A percentile compares a stretch with the other conserved stretches of the same genome.
These are phyloP conservation scores for Amphichorda felina DNA, from an alignment of 2,329 filamentous ascomycete species.

Conservation along the genomic window DNA sequence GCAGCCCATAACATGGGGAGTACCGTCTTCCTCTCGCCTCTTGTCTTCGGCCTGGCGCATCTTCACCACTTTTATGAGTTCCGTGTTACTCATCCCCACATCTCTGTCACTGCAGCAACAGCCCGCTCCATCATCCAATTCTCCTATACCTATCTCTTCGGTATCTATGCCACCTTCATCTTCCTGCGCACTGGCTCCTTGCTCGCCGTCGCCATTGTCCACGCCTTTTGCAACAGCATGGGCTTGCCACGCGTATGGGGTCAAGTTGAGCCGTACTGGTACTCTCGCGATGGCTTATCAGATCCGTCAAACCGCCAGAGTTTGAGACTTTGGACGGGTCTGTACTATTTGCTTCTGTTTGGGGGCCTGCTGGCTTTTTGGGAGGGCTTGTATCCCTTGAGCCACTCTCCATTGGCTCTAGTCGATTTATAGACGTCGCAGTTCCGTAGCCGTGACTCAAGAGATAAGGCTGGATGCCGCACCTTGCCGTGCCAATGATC, in stretches of 20 bases:
- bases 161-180: conserved; percentile 83
- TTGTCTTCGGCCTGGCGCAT: conserved; percentile 90
- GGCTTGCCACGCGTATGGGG: conserved; percentile 84
- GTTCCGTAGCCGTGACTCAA: too few species aligned
- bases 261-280: conserved; percentile 45
- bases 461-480: too few species aligned
- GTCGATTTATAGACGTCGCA: conserved; percentile 13
- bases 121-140: conserved; percentile 74
- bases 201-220: conserved; percentile 61
- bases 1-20: conserved; percentile 42
- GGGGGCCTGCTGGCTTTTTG: conserved; percentile 63
- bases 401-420: conserved; percentile 31
- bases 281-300: conserved; percentile 6
- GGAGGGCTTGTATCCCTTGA: conserved; percentile 57
- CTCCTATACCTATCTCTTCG: conserved; percentile 83
- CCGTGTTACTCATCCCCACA: conserved; percentile 63
- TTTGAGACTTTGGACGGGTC: conserved; percentile 49
- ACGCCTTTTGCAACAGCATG: conserved; percentile 87
- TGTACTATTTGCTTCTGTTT: conserved; percentile 70
- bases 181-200: conserved; percentile 79
- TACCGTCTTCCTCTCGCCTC: conserved; percentile 71
- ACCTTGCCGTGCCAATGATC: too few species aligned
- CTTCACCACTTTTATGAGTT: conserved; percentile 96
- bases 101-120: conserved; percentile 49
- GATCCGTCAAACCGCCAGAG: conserved; percentile 5